Conservation (phyloP, 352 stramenopile species). For the Globisporangium spiculum region DNA sequence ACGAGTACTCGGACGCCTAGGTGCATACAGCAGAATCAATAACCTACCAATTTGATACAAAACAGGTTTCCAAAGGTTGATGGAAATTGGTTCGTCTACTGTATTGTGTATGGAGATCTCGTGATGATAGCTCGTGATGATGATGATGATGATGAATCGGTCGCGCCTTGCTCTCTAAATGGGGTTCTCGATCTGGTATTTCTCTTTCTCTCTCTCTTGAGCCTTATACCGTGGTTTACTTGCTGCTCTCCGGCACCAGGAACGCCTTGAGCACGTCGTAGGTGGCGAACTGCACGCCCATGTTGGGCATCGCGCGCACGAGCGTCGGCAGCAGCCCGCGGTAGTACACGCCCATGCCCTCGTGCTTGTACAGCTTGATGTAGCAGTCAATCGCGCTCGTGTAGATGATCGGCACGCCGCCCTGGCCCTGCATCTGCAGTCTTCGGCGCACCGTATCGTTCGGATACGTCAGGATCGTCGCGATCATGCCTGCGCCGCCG, state of each 20-base stretch:
- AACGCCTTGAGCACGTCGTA: conserved; percentile 78
- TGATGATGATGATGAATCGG: background rate
- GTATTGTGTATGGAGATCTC: conserved; percentile 5
- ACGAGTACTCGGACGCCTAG: conserved; percentile 16
- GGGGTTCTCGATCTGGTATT: background rate
- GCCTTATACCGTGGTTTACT: background rate
- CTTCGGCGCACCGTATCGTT: conserved; percentile 85
- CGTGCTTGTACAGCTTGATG: conserved; percentile 50
- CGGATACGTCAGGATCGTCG: conserved; percentile 86
- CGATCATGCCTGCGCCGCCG: conserved; percentile 75
- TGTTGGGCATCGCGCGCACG: conserved; percentile 83
- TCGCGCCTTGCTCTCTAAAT: conserved; percentile 2
- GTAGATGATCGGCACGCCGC: conserved; percentile 58
- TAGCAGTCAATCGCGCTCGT: conserved; percentile 77
- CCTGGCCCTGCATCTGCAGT: conserved; percentile 86
- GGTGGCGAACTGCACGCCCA: conserved; percentile 85
- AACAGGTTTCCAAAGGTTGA: background rate
- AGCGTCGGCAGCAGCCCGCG: conserved; percentile 73
- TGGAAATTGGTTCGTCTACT: conserved; percentile 9
- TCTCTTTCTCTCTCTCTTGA: background rate
- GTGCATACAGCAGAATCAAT: background rate
- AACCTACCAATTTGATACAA: background rate
- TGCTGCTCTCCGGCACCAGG: conserved; percentile 19
- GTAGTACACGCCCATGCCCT: conserved; percentile 75
- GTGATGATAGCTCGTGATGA: background rate